Conservation (phyloP, 163 green algal genomes). For the Scenedesmus sp. region DNA sequence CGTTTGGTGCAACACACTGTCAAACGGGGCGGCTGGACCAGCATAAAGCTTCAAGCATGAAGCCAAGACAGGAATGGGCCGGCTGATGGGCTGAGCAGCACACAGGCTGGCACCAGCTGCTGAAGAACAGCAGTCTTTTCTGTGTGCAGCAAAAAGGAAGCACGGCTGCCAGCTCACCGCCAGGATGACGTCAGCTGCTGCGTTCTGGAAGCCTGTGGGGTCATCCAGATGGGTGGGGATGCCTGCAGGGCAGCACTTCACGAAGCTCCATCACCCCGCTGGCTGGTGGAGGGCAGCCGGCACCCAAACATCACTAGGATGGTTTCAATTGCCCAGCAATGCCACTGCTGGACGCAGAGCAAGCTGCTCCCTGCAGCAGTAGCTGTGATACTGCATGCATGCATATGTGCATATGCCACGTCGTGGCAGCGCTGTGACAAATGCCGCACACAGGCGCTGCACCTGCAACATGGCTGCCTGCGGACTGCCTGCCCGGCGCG, state of each 20-base stretch:
- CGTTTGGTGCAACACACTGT: not conserved
- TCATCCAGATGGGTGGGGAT: conserved; percentile 58
- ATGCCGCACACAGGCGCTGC: not conserved
- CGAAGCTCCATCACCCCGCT: not conserved
- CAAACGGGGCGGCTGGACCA: not conserved
- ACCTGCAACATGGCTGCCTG: too few species aligned
- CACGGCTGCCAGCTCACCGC: not conserved
- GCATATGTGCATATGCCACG: not conserved
- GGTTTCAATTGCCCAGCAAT: too few species aligned
- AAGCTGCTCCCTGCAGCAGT: not conserved
- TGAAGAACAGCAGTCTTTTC: not conserved
- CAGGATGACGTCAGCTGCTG: conserved; percentile 50
- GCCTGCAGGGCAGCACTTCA: conserved; percentile 28
- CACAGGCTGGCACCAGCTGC: not conserved
- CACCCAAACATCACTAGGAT: too few species aligned
- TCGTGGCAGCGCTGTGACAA: not conserved
- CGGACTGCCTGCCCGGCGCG: not conserved
- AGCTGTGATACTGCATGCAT: not conserved
- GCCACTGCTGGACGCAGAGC: not conserved
- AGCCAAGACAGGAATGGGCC: not conserved
- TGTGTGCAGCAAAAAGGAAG: too few species aligned
- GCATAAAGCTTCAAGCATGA: not conserved
- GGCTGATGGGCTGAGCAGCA: too few species aligned
- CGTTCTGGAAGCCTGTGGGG: conserved; percentile 16
- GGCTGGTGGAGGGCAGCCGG: not conserved